A percentile compares a stretch with the other conserved stretches of the same genome.
Conservation (phyloP, 2,329 filamentous ascomycete species). For the Diaporthe ilicicola region DNA sequence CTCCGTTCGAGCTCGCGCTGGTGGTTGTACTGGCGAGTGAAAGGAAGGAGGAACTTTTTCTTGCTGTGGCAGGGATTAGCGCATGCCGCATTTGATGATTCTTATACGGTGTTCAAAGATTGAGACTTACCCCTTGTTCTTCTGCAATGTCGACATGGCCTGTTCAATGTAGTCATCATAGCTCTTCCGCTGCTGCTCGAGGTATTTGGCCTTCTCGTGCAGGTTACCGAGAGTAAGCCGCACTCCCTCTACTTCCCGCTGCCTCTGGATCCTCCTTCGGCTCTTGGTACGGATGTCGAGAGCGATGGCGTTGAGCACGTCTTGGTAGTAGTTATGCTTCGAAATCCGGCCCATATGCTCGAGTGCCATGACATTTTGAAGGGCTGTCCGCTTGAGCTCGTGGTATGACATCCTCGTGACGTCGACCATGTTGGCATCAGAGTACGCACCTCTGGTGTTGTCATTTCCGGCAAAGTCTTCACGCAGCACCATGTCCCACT, state of each 20-base stretch:
- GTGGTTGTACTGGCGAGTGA: slow-evolving; percentile 99
- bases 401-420: slow-evolving; percentile 89
- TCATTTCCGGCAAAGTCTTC: slow-evolving; percentile 80
- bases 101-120: background rate
- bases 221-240: slow-evolving; percentile 78
- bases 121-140: slow-evolving; percentile 81
- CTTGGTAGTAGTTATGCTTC: slow-evolving; percentile 93
- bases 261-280: slow-evolving; percentile 86
- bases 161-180: slow-evolving; percentile 99
- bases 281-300: slow-evolving; percentile 98
- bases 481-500: slow-evolving; percentile 82
- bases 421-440: slow-evolving; percentile 87
- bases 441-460: slow-evolving; percentile 83
- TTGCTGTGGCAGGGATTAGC: slow-evolving; percentile 61
- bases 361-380: slow-evolving; percentile 92
- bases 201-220: slow-evolving; percentile 86
- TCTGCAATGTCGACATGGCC: slow-evolving; percentile 95
- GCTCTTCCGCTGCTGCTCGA: slow-evolving; percentile 94
- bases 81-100: slow-evolving; percentile 33
- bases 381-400: slow-evolving; percentile 89
- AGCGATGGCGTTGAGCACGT: slow-evolving; percentile 96
- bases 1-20: slow-evolving; percentile 93
- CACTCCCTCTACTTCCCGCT: slow-evolving; percentile 88
- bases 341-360: slow-evolving; percentile 89
- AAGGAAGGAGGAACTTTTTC: slow-evolving; percentile 92